phyloP scores from a whole-genome alignment of 2,329 filamentous ascomycete genomes.

The Hypoxylon sp. region DNA sequence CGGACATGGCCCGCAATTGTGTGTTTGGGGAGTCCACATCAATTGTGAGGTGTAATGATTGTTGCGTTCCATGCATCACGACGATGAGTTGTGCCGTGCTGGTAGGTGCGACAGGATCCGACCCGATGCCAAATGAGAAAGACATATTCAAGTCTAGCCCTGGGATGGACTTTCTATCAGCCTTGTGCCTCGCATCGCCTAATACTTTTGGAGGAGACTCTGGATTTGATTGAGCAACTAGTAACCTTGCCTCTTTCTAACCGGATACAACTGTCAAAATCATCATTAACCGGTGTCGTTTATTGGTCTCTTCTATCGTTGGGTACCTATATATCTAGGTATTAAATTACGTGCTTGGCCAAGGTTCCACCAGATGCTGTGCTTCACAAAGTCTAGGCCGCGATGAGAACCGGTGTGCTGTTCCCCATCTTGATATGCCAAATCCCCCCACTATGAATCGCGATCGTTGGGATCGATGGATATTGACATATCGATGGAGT shows the following conservation, averaged over 20 bases:
- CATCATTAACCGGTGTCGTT: not conserved
- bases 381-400: no score
- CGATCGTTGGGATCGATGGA: no score
- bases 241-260: not conserved
- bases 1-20: not conserved
- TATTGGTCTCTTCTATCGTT: conserved; percentile 6
- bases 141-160: conserved; percentile 3
- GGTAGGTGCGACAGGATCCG: no score
- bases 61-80: not conserved
- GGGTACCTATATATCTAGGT: no score
- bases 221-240: not conserved
- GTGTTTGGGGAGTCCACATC: not conserved
- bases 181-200: not conserved
- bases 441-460: no score
- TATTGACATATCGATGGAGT: no score
- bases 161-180: not conserved
- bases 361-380: no score
- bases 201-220: conserved; percentile 2
- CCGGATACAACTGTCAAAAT: conserved; percentile 7
- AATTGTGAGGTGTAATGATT: not conserved
- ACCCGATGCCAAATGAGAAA: no score
- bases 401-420: no score
- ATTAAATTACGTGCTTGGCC: no score
- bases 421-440: no score
- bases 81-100: no score